Evolutionary conservation across 2,329 filamentous ascomycete species (phyloP).

Genomic region (Madurella mycetomatis): DNA sequence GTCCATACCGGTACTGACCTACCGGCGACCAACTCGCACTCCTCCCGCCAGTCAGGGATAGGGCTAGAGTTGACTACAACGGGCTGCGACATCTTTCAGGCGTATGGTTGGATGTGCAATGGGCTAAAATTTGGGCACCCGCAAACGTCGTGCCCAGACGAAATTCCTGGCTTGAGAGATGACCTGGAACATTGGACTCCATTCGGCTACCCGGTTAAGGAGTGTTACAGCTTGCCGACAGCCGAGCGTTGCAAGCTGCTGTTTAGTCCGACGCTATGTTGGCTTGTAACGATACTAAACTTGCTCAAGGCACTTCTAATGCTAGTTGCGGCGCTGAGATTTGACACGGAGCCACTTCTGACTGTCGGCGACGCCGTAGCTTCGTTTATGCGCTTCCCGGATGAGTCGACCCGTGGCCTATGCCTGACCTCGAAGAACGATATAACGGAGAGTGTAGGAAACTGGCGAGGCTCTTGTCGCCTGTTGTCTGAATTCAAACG

Average conservation of each 20-base stretch:
- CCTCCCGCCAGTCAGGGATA: no score
- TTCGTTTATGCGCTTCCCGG: conserved; percentile 1
- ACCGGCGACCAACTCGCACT: not conserved
- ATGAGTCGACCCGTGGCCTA: not conserved
- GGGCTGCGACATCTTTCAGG: not conserved
- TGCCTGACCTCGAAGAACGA: not conserved
- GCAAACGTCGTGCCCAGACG: not conserved
- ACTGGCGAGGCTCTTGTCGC: not conserved
- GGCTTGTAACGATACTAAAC: conserved; percentile 1
- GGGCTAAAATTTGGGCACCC: no score
- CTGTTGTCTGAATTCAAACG: no score
- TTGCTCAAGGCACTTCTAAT: not conserved
- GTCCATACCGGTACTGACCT: not conserved
- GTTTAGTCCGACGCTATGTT: conserved; percentile 1
- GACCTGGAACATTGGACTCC: not conserved
- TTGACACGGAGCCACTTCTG: not conserved
- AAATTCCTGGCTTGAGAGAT: not conserved
- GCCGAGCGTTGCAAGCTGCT: not conserved
- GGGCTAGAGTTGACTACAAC: not conserved
- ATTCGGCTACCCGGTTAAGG: not conserved
- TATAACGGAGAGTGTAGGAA: not conserved
- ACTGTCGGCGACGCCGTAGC: conserved; percentile 1
- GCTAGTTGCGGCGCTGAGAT: not conserved
- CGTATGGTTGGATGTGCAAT: conserved; percentile 1
- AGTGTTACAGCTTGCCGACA: not conserved